phyloP scores from a whole-genome alignment of 1,139 yeast species.

The Cylindricascospora bacillispora region DNA sequence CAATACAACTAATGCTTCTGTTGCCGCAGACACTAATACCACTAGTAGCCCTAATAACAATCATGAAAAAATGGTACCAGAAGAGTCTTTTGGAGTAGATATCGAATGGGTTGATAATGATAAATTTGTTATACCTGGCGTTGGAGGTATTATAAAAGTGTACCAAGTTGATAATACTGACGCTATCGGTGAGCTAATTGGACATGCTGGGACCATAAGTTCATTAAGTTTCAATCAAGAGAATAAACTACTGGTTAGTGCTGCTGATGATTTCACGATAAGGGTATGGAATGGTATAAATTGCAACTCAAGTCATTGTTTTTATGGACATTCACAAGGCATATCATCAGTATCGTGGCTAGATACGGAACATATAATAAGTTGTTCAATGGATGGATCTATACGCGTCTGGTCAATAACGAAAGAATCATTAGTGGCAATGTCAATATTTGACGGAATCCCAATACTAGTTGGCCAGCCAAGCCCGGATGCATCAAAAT shows the following conservation, averaged over 20 bases:
- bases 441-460: constrained; percentile 32
- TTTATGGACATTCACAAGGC: constrained; percentile 44
- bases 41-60: constrained; percentile 1
- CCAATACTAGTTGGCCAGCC: constrained; percentile 43
- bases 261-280: constrained; percentile 63
- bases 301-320: constrained; percentile 32
- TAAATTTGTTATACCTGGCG: constrained; percentile 59
- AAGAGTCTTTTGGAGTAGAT: constrained; percentile 34
- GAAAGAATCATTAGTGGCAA: constrained; percentile 26
- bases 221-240: constrained; percentile 39
- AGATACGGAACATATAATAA: constrained; percentile 26
- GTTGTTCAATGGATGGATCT: constrained; percentile 59
- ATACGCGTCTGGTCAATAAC: constrained; percentile 53
- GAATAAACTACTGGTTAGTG: constrained; percentile 49
- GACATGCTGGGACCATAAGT: constrained; percentile 57
- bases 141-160: constrained; percentile 43
- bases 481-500: constrained; percentile 35
- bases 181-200: constrained; percentile 51
- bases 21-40: neutral
- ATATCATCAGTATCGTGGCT: constrained; percentile 47
- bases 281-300: constrained; percentile 64
- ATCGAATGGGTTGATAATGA: constrained; percentile 62
- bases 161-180: constrained; percentile 39
- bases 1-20: neutral
- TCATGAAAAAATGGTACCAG: constrained; percentile 4